These are phyloP conservation scores for Triglochin maritima DNA, from an alignment of 106 monocot species.

Conservation along the genomic window DNA sequence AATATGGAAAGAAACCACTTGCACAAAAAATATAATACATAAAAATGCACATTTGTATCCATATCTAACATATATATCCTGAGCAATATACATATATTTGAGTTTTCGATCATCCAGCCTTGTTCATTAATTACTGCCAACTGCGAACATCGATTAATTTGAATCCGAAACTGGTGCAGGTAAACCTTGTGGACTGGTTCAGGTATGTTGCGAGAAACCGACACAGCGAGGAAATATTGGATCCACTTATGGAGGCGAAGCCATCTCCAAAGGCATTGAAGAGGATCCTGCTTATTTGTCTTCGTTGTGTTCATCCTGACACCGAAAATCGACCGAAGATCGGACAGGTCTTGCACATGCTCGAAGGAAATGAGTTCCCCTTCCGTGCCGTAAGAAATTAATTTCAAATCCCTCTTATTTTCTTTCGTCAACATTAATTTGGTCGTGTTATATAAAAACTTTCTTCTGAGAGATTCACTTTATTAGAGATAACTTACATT, in stretches of 20 bases:
- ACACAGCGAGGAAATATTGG: slow-evolving; percentile 60
- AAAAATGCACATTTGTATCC: no score
- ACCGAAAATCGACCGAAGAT: slow-evolving; percentile 65
- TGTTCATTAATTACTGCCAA: no score
- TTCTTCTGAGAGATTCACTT: no score
- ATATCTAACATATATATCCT: no score
- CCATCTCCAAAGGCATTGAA: slow-evolving; percentile 63
- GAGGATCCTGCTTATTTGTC: slow-evolving; percentile 54
- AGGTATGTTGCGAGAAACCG: slow-evolving; percentile 59
- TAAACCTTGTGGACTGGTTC: slow-evolving; percentile 92
- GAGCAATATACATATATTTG: not conserved
- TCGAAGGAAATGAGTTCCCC: slow-evolving; percentile 83
- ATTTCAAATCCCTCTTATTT: no score
- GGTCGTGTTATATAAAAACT: no score
- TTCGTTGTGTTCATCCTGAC: slow-evolving; percentile 70
- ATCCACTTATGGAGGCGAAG: slow-evolving; percentile 33
- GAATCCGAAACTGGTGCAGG: slow-evolving; percentile 20
- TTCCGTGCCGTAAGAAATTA: slow-evolving; percentile 38
- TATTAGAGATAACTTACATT: no score
- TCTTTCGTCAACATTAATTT: no score
- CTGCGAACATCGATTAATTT: no score
- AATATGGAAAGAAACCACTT: no score
- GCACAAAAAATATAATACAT: no score
- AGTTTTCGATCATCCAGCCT: no score
- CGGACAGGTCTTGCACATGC: slow-evolving; percentile 83